Evolutionary conservation across 2,329 filamentous ascomycete species (phyloP).

Genomic region (Ophiocordyceps australis): DNA sequence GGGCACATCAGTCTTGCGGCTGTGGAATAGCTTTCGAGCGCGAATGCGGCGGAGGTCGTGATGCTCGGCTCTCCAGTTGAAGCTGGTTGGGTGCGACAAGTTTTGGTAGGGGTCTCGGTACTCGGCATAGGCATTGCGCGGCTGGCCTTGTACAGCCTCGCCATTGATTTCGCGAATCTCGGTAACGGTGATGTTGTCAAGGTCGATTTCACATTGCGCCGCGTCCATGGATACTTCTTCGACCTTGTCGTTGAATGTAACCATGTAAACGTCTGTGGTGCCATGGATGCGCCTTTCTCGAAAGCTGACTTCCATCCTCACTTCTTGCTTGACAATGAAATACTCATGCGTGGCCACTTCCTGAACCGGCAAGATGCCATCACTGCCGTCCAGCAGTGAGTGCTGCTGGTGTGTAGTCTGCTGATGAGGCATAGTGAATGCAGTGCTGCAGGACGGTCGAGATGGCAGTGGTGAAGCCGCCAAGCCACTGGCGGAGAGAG

Average conservation of each 20-base stretch:
- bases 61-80: slow-evolving; percentile 51
- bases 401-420: too few relatives aligned
- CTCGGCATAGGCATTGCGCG: slow-evolving; percentile 19
- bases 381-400: slow-evolving; percentile 12
- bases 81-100: slow-evolving; percentile 39
- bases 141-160: slow-evolving; percentile 15
- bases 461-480: too few relatives aligned
- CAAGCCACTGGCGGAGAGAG: too few relatives aligned
- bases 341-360: slow-evolving; percentile 20
- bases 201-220: slow-evolving; percentile 41
- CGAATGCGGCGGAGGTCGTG: slow-evolving; percentile 57
- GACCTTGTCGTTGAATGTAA: slow-evolving; percentile 39
- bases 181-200: slow-evolving; percentile 30
- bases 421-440: too few relatives aligned
- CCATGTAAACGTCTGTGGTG: slow-evolving; percentile 64
- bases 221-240: slow-evolving; percentile 41
- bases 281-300: slow-evolving; percentile 56
- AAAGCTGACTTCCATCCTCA: slow-evolving; percentile 83
- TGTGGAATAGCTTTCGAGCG: slow-evolving; percentile 34
- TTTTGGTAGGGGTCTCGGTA: slow-evolving; percentile 50
- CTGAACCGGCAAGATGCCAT: slow-evolving; percentile 13
- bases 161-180: slow-evolving; percentile 17
- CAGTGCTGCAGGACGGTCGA: too few relatives aligned
- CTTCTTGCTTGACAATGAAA: slow-evolving; percentile 62
- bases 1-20: slow-evolving; percentile 31